Evolutionary conservation across 1,139 yeast genomes (phyloP), one percentile per base, ranked within the genome.

Genomic region (Schizosaccharomyces versatilis): DNA sequence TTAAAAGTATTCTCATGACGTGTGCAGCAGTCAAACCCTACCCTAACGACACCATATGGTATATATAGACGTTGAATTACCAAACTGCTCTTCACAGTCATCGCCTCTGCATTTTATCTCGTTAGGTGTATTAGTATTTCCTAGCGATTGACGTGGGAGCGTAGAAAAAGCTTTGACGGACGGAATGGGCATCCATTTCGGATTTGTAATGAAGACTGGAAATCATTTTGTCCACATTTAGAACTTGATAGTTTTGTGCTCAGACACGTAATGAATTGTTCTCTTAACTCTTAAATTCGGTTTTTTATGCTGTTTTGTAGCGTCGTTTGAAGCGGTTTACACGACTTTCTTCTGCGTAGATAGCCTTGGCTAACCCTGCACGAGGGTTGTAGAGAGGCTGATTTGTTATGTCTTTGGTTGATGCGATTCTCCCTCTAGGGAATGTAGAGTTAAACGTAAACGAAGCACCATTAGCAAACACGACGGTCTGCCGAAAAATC

Each of bases 141-240:
- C 36, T 9, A 24, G 36, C 12, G 14, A 8, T 17, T 14, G 38
- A 17, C 14, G 49, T 17, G 32, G 49, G 49, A 19, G 32, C 15
- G 32, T 17, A 15, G 32, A 44, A 44, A 19, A 2, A 44, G 32
- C 32, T 24, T 24, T 24, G 32, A 24, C 32, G 32, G 49, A 19
- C 49, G 49, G 32, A 44, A 32, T 44, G 49, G 49, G 49, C 49
- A 44, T 44, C 49, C 49, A 8, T 44, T 44, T 44, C 49, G 49
- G 49, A 44, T 32, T 32, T 14, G n/a, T 14, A 3, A 44, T 44
- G 49, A 44, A 19, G 49, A 44, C 19, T 44, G 49, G 49, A 44
- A 44, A 44, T 44, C 49, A 44, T 44, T 44, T 44, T 44, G 49
- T 19, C 49, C 32, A 44, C 49, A 44, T 24, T 6, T 15, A 14